These are phyloP conservation scores for Phytophthora nicotianae DNA, from an alignment of 352 stramenopile species.

Conservation along the genomic window DNA sequence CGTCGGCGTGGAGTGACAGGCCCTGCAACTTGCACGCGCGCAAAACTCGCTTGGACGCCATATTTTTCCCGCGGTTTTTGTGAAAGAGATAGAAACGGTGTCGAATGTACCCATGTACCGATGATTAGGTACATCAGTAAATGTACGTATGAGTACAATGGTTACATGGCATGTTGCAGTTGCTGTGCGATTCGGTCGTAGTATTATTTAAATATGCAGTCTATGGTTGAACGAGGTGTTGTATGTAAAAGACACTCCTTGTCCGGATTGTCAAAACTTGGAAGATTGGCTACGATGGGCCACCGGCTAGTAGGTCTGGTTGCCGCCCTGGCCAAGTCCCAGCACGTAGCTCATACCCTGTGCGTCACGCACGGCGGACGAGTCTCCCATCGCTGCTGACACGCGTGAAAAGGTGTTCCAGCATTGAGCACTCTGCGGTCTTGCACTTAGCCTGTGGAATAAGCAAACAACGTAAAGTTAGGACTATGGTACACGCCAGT, in stretches of 20 bases:
- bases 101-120: slow-evolving; percentile 18
- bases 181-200: background rate
- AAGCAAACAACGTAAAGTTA: slow-evolving; percentile 7
- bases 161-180: slow-evolving; percentile 14
- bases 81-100: slow-evolving; percentile 1
- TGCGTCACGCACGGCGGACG: slow-evolving; percentile 78
- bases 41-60: slow-evolving; percentile 83
- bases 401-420: slow-evolving; percentile 82
- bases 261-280: background rate
- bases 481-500: background rate
- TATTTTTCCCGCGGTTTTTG: slow-evolving; percentile 37
- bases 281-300: background rate
- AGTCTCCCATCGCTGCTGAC: slow-evolving; percentile 69
- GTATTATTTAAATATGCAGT: background rate
- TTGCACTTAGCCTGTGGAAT: slow-evolving; percentile 55
- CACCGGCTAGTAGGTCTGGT: slow-evolving; percentile 66
- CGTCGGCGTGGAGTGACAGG: slow-evolving; percentile 78
- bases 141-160: too few species aligned
- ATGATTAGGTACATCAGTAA: slow-evolving; percentile 11
- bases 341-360: slow-evolving; percentile 91
- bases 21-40: slow-evolving; percentile 87
- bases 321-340: slow-evolving; percentile 76
- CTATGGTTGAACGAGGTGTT: background rate
- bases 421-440: slow-evolving; percentile 80
- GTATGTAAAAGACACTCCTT: background rate